Evolutionary conservation across 2,329 filamentous ascomycete genomes (phyloP), one percentile per base, ranked within the genome.

Genomic region (Ceratocystis colombiana): DNA sequence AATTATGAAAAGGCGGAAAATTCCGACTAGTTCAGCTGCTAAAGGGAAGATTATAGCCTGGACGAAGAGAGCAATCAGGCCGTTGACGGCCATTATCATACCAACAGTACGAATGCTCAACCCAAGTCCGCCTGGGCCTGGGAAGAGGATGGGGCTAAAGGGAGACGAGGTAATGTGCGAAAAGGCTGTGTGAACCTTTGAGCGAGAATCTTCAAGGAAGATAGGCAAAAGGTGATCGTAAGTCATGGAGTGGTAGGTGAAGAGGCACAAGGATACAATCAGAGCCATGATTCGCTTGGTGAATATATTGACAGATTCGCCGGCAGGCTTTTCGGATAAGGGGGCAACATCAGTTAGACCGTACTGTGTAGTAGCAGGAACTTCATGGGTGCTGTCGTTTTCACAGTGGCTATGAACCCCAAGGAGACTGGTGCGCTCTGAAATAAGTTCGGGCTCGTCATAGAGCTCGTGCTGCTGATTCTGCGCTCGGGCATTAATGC

Each of bases 241-340:
- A 0, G 88, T 91, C 91, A 96, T 96, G 46, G 88, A 90, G 76
- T 96, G 92, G 74, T 96, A 96, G 3, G 90, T 94, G 77, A 96
- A 96, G 69, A 96, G 89, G 57, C 88, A 89, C 61, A 96, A 78
- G 1, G 92, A 88, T n/a, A 90, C 72, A 48, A 94, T 85, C 64
- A 96, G 83, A 15, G 68, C 28, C 33, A 68, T 65, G 33, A 69
- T 68, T 25, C 64, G 61, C 41, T 62, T 62, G 6, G 65, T 69
- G 46, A 68, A 69, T 25, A 69, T 68, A n/a, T 53, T 59, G n/a
- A 25, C 33, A 6, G 64, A 15, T 33, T 33, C 7, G 5, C n/a
- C 17, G 41, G 69, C 69, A 4, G 70, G 71, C 68, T 78, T 74
- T 37, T 71, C 70, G 61, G 71, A 71, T 28, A 59, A 59, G 7